Base-by-base conservation (phyloP, 2,329 filamentous ascomycete genomes). In the Fusarium metavorans region DNA sequence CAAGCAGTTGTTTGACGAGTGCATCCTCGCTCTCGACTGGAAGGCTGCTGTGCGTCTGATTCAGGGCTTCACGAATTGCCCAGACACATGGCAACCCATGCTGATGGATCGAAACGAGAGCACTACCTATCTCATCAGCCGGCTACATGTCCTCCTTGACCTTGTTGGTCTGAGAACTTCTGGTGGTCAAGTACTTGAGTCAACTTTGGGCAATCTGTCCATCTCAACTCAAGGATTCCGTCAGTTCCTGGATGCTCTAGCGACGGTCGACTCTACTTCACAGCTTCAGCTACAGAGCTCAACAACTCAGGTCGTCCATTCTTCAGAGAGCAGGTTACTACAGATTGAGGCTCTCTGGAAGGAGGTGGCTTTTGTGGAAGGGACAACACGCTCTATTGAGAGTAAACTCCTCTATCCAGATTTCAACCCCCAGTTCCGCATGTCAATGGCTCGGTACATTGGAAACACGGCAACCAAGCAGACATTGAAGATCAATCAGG, bases 11-110 rank as follows among this genome's bases (percentile, higher is more conserved):
- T 77, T 88, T 30, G 83, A 86, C 56, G 79, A 83, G 32, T 86
- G 85, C 66, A 80, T 87, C 11, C 76, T 80, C 45, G 78, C 81
- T 4, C 73, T 87, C 20, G 86, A 88, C 68, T 84, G 82, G 82
- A 80, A 70, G 59, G 81, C 80, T 27, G 79, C 82, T 2, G 71
- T 81, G n/a, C 71, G 72, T 14, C 62, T 84, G 41, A 71, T 83
- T 7, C 77, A 77, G 23, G 80, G 79, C 6, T 76, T 84, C 45
- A 68, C 77, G 11, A 45, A 73, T 6, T 74, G 71, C 23, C 56
- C 71, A 3, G 59, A 82, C 18, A 77, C 76, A 6, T 83, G 81
- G 76, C 69, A 75, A 16, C 54, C 57, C 6, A 66, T 80, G 58
- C 64, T 84, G 11, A 67, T 75, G 13, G 66, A 62, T n/a, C 74